Evolutionary conservation across 2,329 filamentous ascomycete species (phyloP), one percentile per base, ranked within the genome.

Genomic region (Clonostachys rosea): DNA sequence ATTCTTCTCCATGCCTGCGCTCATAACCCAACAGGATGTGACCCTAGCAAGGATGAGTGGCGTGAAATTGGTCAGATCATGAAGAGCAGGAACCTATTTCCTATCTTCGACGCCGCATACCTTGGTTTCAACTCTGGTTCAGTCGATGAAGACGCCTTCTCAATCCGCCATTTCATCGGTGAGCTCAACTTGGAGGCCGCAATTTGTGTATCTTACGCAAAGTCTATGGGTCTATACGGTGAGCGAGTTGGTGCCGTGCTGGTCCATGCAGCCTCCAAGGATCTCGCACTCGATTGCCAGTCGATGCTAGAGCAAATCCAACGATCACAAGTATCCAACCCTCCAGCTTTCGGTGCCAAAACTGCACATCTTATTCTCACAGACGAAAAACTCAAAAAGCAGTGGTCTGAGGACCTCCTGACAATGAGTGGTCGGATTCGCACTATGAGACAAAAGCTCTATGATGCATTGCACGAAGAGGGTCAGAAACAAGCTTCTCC

Each of bases 151-250:
- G 66, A 69, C 51, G 60, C 59, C 5, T 68, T 57, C 55, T 54
- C 64, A 2, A 53, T 69, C 13, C 57, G 62, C 1, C 52, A 65
- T 46, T 66, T 58, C 33, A 54, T 64, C 13, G 59, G 64, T 11
- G 59, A 62, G 20, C 53, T 66, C 8, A 56, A 56, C 2, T 57
- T 73, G 47, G 79, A 83, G 59, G 69, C 78, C 5, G 74, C 76
- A 45, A 65, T 84, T 4, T 78, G 77, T 43, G 70, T 81, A 58
- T 84, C 80, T 0, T 84, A 83, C 54, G 78, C 81, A 3, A 84
- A 84, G 66, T 81, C 75, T 59, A 79, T 83, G 60, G 68, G 69
- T 1, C 52, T 71, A 1, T 71, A 71, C 46, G 68, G 67, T 48
- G 65, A 69, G 46, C 55, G 65, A 3, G 55, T 63, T 9, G 67